phyloP scores from a whole-genome alignment of 441 rosid genomes.

The Gossypium trilobum region DNA sequence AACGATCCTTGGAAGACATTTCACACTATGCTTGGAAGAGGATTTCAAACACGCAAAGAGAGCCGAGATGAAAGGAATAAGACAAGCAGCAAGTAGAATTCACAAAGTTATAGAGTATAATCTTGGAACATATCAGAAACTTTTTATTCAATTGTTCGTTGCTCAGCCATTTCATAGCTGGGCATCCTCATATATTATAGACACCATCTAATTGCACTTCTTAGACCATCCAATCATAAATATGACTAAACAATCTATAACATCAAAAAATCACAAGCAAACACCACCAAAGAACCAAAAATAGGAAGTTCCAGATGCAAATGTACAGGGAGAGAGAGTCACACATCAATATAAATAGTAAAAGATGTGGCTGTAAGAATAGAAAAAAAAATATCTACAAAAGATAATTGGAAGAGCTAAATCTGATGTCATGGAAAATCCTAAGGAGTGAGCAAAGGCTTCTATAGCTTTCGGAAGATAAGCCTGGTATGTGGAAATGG shows the following conservation, averaged over 20 bases:
- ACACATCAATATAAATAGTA: not conserved
- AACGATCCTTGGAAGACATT: constrained; percentile 1
- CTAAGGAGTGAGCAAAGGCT: not conserved
- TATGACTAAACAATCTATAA: not conserved
- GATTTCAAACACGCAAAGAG: not conserved
- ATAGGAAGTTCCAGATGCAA: not conserved
- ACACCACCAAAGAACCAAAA: not conserved
- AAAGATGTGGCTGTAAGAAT: not conserved
- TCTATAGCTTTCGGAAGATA: not conserved
- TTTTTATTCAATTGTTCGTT: not conserved
- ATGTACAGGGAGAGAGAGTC: not conserved
- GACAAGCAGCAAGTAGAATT: not conserved
- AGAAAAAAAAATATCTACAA: not conserved
- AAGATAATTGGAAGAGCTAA: not conserved
- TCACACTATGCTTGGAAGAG: not conserved
- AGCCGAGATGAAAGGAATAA: not conserved
- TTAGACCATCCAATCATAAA: not conserved
- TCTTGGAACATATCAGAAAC: not conserved
- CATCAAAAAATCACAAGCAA: not conserved
- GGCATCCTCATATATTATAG: not conserved
- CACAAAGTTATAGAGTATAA: not conserved
- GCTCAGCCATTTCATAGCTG: not conserved
- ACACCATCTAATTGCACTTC: not conserved
- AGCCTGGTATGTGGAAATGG: not conserved
- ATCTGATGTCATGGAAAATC: not conserved